Conservation (phyloP, 2,329 filamentous ascomycete species). For the Tolypocladium sp. region DNA sequence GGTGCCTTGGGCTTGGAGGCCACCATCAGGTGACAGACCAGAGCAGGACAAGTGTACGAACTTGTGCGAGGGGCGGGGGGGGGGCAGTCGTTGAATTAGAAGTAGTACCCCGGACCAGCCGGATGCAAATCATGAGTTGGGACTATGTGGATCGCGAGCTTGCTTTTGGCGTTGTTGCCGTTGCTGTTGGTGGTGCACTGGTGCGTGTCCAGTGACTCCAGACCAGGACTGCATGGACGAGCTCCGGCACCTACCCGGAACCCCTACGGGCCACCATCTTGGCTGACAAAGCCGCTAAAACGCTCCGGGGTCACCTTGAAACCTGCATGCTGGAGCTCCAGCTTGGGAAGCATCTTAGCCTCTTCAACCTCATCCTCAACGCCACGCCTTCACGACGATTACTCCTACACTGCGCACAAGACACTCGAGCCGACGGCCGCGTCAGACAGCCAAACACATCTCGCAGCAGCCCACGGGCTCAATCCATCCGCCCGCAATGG, state of each 20-base stretch:
- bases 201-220: no score
- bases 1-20: neutral
- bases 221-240: no score
- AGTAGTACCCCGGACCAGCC: neutral
- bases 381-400: neutral
- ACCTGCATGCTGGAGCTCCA: neutral
- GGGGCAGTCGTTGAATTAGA: neutral
- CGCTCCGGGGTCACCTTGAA: neutral
- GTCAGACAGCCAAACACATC: neutral
- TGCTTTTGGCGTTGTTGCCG: neutral
- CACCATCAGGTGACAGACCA: neutral
- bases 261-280: neutral
- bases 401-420: neutral
- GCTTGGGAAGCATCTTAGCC: neutral
- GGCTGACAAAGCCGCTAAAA: neutral
- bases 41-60: neutral
- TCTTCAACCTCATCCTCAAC: neutral
- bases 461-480: neutral
- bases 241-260: no score
- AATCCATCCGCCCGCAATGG: constrained; percentile 13
- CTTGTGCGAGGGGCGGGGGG: no score
- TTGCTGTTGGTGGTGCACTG: neutral
- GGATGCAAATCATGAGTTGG: neutral
- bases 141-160: neutral
- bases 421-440: neutral